These are phyloP conservation scores for Rhodofomes roseus DNA, from an alignment of 1,284 basidiomycete genomes.

Conservation along the genomic window DNA sequence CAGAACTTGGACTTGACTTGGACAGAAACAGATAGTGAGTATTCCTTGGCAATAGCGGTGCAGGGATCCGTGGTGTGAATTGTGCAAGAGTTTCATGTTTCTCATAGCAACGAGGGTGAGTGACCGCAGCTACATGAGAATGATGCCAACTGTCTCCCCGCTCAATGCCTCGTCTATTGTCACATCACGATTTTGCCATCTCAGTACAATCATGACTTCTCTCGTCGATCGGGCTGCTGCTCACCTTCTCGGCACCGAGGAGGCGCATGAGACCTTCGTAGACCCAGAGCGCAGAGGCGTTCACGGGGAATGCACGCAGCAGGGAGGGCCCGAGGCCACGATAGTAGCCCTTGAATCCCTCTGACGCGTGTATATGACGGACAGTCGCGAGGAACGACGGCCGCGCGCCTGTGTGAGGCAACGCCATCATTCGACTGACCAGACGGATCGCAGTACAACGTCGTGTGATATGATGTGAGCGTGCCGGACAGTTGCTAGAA, in stretches of 20 bases:
- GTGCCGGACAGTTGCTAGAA: background rate
- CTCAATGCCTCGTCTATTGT: slow-evolving; percentile 8
- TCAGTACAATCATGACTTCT: background rate
- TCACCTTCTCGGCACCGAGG: slow-evolving; percentile 61
- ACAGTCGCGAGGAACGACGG: slow-evolving; percentile 47
- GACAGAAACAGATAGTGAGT: too few relatives aligned
- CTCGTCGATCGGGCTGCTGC: background rate
- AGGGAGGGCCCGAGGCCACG: slow-evolving; percentile 58
- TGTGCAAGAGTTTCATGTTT: background rate
- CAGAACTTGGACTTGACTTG: too few relatives aligned
- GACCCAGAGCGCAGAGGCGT: slow-evolving; percentile 69
- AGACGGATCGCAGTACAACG: background rate
- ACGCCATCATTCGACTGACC: slow-evolving; percentile 59
- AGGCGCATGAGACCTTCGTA: slow-evolving; percentile 65
- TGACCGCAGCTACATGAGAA: background rate
- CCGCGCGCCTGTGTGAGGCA: slow-evolving; percentile 38
- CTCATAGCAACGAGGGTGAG: background rate
- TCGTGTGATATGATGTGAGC: slow-evolving; percentile 4
- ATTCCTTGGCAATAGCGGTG: background rate
- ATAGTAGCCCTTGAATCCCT: slow-evolving; percentile 59
- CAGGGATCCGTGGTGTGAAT: background rate
- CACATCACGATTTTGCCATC: background rate
- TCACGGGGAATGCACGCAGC: slow-evolving; percentile 68
- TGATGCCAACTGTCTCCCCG: background rate
- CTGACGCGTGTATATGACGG: slow-evolving; percentile 43